Evolutionary conservation across 179 eudicot species (phyloP), one percentile per base, ranked within the genome.

Genomic region (Spergularia azorica): DNA sequence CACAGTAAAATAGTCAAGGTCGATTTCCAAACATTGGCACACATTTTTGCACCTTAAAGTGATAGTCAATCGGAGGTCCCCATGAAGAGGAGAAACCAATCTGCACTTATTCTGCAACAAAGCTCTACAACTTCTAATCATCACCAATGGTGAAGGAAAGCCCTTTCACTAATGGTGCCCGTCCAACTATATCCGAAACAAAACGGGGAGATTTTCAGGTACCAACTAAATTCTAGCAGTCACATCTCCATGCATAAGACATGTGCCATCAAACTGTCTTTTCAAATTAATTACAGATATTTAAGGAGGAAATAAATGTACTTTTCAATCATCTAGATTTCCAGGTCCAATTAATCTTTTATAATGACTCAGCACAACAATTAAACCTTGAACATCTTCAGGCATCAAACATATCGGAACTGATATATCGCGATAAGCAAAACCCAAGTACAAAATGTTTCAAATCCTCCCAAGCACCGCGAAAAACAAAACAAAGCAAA

Each of bases 231-330:
- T 26, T 26, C 32, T 26, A 36, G 60, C 15, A 12, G 18, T 20
- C 6, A 59, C 41, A 18, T 8, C 32, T 8, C 20, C 20, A 26
- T 64, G 8, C 36, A 15, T 36, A 74, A 16, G 36, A 76, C 12
- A 16, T 17, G 41, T 55, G 17, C 52, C 32, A 63, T 63, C 38
- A 15, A 71, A 9, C 54, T 52, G 46, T 61, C 63, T 38, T 55
- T 15, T 63, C 79, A 63, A 20, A 72, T 65, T 68, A 15, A 73
- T 56, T 12, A 36, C 50, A 41, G 17, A 41, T 43, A 41, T 41
- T 36, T 21, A 26, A 26, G 32, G 43, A 64, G 17, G 18, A 16
- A 5, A 26, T 15, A 46, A 52, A 43, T 21, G 12, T 26, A 32
- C 20, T 3, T 3, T 54, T 39, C 13, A 52, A 38, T 60, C 20